Percentiles rank a stretch among this genome's conserved stretches.
Conservation (phyloP, 371 early-diverging fungal species). For the Syncephalis plumigaleata region DNA sequence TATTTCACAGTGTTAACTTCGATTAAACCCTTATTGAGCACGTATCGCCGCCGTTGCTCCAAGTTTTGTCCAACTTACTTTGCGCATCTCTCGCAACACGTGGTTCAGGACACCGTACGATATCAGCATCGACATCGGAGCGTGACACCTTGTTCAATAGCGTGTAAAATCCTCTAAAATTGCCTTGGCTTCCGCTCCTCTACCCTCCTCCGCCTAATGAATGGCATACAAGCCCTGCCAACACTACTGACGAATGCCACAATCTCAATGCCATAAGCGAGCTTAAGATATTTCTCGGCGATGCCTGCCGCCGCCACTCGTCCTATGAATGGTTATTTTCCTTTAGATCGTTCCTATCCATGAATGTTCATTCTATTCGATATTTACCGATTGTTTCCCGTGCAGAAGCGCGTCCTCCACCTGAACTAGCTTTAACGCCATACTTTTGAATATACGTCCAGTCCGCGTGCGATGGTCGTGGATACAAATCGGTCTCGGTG, state of each 20-base stretch:
- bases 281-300: slow-evolving; percentile 82
- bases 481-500: slow-evolving; percentile 78
- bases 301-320: slow-evolving; percentile 93
- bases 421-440: slow-evolving; percentile 84
- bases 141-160: slow-evolving; percentile 52
- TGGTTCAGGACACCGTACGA: slow-evolving; percentile 61
- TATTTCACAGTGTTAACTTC: slow-evolving; percentile 1
- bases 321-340: slow-evolving; percentile 15
- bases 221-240: slow-evolving; percentile 67
- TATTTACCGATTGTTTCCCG: slow-evolving; percentile 81
- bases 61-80: slow-evolving; percentile 31
- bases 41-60: too few species aligned
- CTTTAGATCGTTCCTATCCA: not conserved
- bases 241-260: slow-evolving; percentile 89
- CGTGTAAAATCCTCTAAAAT: slow-evolving; percentile 36
- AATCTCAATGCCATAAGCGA: slow-evolving; percentile 71
- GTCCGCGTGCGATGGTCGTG: slow-evolving; percentile 93
- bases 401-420: slow-evolving; percentile 90
- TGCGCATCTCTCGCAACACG: slow-evolving; percentile 38
- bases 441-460: slow-evolving; percentile 93
- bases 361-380: not conserved
- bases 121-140: slow-evolving; percentile 44
- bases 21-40: too few species aligned
- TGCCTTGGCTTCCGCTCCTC: slow-evolving; percentile 18
- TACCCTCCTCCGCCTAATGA: slow-evolving; percentile 10